Evolutionary conservation across 2,329 filamentous ascomycete species (phyloP).

Genomic region (Colletotrichum abscissum): DNA sequence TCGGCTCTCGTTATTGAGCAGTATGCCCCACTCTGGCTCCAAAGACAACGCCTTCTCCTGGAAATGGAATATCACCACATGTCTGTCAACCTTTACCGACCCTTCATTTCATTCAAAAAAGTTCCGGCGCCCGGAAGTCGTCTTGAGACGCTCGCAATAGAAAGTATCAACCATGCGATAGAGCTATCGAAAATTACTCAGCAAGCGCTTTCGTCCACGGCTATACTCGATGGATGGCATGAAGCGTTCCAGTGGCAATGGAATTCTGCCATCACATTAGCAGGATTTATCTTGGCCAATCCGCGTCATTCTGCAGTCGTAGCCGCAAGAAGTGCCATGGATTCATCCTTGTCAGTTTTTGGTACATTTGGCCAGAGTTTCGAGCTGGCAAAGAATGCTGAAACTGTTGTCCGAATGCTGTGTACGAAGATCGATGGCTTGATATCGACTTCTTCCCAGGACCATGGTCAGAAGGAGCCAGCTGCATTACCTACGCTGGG

Average conservation of each 20-base stretch:
- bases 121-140: conserved; percentile 31
- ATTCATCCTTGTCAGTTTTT: neutral
- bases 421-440: neutral
- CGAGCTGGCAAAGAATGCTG: neutral
- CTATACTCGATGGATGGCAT: conserved; percentile 43
- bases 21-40: conserved; percentile 54
- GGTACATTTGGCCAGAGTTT: neutral
- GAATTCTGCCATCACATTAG: conserved; percentile 36
- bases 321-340: neutral
- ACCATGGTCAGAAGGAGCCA: neutral
- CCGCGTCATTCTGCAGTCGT: neutral
- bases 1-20: conserved; percentile 42
- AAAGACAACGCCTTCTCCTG: conserved; percentile 52
- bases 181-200: conserved; percentile 43
- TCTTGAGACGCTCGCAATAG: conserved; percentile 39
- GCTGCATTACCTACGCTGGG: neutral
- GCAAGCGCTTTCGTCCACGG: conserved; percentile 41
- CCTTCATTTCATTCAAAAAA: conserved; percentile 51
- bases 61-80: conserved; percentile 56
- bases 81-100: conserved; percentile 49
- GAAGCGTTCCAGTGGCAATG: conserved; percentile 44
- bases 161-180: conserved; percentile 42
- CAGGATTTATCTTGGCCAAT: neutral
- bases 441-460: neutral
- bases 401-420: neutral